Percentiles rank a stretch among this genome's conserved stretches.
Conservation (phyloP, 1,284 basidiomycete genomes). For the Apiotrichum gamsii region DNA sequence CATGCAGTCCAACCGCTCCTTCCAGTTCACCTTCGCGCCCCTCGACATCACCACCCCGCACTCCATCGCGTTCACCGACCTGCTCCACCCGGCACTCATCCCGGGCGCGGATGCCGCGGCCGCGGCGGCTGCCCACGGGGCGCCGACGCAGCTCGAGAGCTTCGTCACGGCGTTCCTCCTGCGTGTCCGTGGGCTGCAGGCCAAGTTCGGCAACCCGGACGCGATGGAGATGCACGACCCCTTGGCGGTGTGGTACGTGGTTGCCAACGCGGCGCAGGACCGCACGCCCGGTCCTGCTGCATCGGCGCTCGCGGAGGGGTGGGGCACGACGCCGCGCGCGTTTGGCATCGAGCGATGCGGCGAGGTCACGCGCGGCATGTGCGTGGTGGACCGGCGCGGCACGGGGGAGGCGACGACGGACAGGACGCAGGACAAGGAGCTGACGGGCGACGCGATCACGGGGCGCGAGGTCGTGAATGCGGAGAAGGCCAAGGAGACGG, state of each 20-base stretch:
- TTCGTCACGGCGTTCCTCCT: conserved; percentile 76
- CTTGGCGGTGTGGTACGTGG: conserved; percentile 50
- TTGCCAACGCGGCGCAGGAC: conserved; percentile 50
- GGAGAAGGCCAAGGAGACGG: not conserved
- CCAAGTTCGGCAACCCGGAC: conserved; percentile 68
- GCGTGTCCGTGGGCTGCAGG: conserved; percentile 58
- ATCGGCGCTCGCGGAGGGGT: conserved; percentile 25
- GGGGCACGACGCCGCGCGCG: conserved; percentile 33
- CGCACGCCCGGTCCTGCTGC: conserved; percentile 10
- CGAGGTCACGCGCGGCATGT: conserved; percentile 49
- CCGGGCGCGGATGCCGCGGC: conserved; percentile 53
- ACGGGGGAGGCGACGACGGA: conserved; percentile 27
- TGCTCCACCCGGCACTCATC: conserved; percentile 52
- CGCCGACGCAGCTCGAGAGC: conserved; percentile 51
- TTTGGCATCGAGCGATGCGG: conserved; percentile 48
- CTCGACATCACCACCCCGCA: conserved; percentile 76
- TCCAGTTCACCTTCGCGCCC: conserved; percentile 62
- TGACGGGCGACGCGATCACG: conserved; percentile 1
- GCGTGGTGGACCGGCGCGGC: conserved; percentile 48
- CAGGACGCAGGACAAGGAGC: conserved; percentile 29
- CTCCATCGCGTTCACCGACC: conserved; percentile 61
- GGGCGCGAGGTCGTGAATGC: not conserved
- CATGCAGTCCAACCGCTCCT: conserved; percentile 22
- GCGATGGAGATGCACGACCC: conserved; percentile 64
- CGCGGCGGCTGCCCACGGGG: conserved; percentile 5